These are phyloP conservation scores for Pleochaeta shiraiana DNA, from an alignment of 2,329 filamentous ascomycete genomes.

Conservation along the genomic window DNA sequence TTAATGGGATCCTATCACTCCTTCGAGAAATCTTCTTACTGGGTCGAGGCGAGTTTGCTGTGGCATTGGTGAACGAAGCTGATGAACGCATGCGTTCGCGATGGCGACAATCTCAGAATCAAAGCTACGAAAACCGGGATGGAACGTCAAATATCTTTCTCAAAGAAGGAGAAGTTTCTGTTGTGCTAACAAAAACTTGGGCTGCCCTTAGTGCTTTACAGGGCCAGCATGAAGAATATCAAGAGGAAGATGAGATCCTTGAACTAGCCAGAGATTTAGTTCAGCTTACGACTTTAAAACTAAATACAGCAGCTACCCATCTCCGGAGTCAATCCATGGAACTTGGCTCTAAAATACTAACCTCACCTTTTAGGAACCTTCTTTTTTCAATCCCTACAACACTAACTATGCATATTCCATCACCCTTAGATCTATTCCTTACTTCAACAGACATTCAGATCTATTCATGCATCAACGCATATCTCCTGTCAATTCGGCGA, in stretches of 20 bases:
- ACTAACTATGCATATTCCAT: conserved; percentile 49
- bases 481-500: conserved; percentile 65
- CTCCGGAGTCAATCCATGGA: not conserved
- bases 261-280: conserved; percentile 65
- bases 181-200: conserved; percentile 59
- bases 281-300: conserved; percentile 38
- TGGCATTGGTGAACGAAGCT: conserved; percentile 66
- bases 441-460: conserved; percentile 50
- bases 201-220: conserved; percentile 56
- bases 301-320: conserved; percentile 8
- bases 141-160: conserved; percentile 41
- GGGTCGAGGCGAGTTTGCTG: conserved; percentile 74
- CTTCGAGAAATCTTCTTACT: conserved; percentile 76
- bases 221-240: conserved; percentile 50
- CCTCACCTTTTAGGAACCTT: conserved; percentile 52
- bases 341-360: conserved; percentile 9
- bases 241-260: conserved; percentile 48
- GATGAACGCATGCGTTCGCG: conserved; percentile 58
- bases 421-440: conserved; percentile 75
- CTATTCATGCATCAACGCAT: conserved; percentile 73
- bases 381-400: conserved; percentile 56
- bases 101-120: conserved; percentile 40
- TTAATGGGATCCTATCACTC: conserved; percentile 54
- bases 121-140: conserved; percentile 34
- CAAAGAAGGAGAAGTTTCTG: conserved; percentile 70